These are phyloP conservation scores for Phlyctochytrium planicorne DNA, from an alignment of 192 early-diverging fungal species.

Conservation along the genomic window DNA sequence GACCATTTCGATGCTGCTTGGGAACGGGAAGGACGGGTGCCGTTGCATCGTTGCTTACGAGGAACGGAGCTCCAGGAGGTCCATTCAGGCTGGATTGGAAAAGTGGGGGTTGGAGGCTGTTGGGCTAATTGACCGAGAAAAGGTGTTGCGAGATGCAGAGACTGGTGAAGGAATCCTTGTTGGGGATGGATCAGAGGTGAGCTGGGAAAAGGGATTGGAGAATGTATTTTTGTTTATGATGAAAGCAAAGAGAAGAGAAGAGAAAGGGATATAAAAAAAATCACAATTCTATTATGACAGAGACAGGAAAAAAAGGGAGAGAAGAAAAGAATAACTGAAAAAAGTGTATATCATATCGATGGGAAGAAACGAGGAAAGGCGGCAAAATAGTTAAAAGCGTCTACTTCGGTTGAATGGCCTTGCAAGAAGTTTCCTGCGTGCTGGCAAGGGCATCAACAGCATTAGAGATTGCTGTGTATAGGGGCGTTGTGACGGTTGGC, in stretches of 20 bases:
- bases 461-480: background rate
- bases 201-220: conserved; percentile 5
- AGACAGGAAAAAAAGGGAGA: no score
- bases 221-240: conserved; percentile 13
- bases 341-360: no score
- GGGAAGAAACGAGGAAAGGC: no score
- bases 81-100: conserved; percentile 60
- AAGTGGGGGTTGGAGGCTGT: conserved; percentile 51
- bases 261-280: no score
- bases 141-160: conserved; percentile 7
- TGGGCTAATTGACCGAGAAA: background rate
- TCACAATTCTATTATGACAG: no score
- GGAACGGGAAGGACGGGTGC: conserved; percentile 20
- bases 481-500: background rate
- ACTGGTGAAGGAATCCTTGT: background rate
- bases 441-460: no score
- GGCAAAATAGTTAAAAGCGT: no score
- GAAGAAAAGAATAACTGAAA: no score
- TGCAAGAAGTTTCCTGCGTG: no score
- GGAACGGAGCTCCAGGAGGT: conserved; percentile 64
- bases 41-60: conserved; percentile 73
- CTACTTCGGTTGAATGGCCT: no score
- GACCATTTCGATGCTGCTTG: conserved; percentile 60
- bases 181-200: background rate
- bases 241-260: no score